These are phyloP conservation scores for Glarea lozoyensis DNA, from an alignment of 495 filamentous ascomycete species.

Conservation along the genomic window DNA sequence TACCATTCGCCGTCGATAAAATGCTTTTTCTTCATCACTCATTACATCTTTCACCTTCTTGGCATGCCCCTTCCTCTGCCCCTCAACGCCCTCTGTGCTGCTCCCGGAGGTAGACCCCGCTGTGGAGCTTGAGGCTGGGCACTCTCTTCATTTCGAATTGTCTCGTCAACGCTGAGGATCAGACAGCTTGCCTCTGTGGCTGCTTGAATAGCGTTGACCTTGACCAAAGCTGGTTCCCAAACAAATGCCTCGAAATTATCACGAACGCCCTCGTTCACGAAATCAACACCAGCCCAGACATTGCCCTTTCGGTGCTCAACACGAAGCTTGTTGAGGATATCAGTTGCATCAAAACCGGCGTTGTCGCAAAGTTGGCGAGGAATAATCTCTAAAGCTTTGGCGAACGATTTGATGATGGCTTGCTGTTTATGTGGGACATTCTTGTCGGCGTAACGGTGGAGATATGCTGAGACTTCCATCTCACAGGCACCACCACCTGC, in stretches of 20 bases:
- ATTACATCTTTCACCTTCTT: conserved; percentile 58
- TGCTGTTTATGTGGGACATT: conserved; percentile 94
- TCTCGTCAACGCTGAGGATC: conserved; percentile 95
- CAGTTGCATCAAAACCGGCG: conserved; percentile 94
- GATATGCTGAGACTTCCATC: conserved; percentile 92
- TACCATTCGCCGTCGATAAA: no score
- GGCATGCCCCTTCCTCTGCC: conserved; percentile 90
- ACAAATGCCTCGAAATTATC: conserved; percentile 93
- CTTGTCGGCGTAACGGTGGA: conserved; percentile 84
- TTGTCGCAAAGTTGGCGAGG: conserved; percentile 97
- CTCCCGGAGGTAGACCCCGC: conserved; percentile 76
- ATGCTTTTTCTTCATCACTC: no score
- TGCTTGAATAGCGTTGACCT: conserved; percentile 95
- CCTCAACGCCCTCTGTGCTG: conserved; percentile 81
- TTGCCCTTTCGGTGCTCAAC: conserved; percentile 90
- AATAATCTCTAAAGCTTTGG: conserved; percentile 94
- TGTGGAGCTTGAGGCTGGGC: conserved; percentile 68
- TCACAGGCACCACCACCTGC: conserved; percentile 91
- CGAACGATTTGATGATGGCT: conserved; percentile 93
- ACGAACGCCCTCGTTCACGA: conserved; percentile 78
- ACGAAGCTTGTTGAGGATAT: conserved; percentile 88
- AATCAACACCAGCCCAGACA: conserved; percentile 93
- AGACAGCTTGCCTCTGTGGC: conserved; percentile 91
- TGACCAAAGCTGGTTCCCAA: conserved; percentile 93
- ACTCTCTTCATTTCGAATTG: conserved; percentile 93